phyloP scores from a whole-genome alignment of 176 grass and related monocot species.

The Carex parvula region DNA sequence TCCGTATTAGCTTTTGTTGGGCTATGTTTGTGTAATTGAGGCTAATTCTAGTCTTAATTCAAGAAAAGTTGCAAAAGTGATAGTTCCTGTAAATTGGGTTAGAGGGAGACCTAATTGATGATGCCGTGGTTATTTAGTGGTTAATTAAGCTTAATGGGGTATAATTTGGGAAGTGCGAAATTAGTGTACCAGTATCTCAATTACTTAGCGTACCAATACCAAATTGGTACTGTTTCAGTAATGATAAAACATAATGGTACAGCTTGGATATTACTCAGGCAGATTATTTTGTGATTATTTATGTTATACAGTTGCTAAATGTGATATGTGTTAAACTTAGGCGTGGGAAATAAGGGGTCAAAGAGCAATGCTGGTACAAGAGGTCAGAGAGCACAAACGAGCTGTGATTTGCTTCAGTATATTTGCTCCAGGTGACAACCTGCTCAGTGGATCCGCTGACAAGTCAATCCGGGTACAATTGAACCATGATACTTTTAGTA shows the following conservation, averaged over 20 bases:
- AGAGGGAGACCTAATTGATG: too few relatives aligned
- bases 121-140: too few relatives aligned
- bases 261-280: background rate
- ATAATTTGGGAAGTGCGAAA: too few relatives aligned
- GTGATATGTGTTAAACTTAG: conserved; percentile 26
- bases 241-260: too few relatives aligned
- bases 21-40: too few relatives aligned
- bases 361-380: conserved; percentile 67
- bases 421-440: conserved; percentile 66
- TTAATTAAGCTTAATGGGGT: too few relatives aligned
- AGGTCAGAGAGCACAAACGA: conserved; percentile 79
- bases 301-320: background rate
- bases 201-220: background rate
- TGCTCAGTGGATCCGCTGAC: conserved; percentile 85
- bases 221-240: too few relatives aligned
- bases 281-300: background rate
- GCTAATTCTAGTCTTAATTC: too few relatives aligned
- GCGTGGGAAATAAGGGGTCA: conserved; percentile 94
- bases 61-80: too few relatives aligned
- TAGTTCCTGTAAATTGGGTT: too few relatives aligned
- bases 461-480: conserved; percentile 85
- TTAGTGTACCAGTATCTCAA: too few relatives aligned
- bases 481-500: background rate
- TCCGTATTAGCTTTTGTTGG: too few relatives aligned
- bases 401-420: conserved; percentile 71